Percentiles rank a stretch among this genome's conserved stretches.
Evolutionary conservation across 345 rosid genomes (phyloP).

Genomic region (Mercurialis annua): DNA sequence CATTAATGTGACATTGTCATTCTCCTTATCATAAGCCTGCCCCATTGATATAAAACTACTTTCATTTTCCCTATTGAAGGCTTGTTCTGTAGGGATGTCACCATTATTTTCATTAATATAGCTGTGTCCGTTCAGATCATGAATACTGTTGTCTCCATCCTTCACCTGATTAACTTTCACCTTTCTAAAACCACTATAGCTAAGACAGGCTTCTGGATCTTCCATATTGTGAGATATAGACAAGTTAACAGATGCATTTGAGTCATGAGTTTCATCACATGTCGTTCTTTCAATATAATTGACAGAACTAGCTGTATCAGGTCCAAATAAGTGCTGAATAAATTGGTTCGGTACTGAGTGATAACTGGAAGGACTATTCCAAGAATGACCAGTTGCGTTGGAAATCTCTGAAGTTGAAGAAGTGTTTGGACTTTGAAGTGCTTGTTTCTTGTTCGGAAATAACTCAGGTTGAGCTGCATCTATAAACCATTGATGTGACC

Average conservation of each 20-base stretch:
- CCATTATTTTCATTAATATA: constrained; percentile 32
- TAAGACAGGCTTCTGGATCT: constrained; percentile 50
- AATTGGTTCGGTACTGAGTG: constrained; percentile 61
- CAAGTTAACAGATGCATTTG: constrained; percentile 50
- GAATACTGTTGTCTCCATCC: constrained; percentile 41
- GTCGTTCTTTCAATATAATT: constrained; percentile 47
- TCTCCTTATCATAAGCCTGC: constrained; percentile 34
- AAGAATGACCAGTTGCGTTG: constrained; percentile 41
- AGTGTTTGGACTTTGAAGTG: constrained; percentile 41
- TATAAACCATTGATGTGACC: constrained; percentile 70
- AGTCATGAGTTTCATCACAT: constrained; percentile 38
- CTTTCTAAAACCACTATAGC: constrained; percentile 55
- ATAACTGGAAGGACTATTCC: constrained; percentile 60
- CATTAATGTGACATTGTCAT: constrained; percentile 41
- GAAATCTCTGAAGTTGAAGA: constrained; percentile 34
- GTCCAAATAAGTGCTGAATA: constrained; percentile 56
- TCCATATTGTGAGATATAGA: constrained; percentile 58
- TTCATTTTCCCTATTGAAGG: constrained; percentile 42
- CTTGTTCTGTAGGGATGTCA: constrained; percentile 37
- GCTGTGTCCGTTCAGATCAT: constrained; percentile 38
- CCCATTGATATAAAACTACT: constrained; percentile 40
- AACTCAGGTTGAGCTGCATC: constrained; percentile 59
- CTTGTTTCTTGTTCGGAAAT: constrained; percentile 78
- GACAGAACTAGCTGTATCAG: constrained; percentile 56
- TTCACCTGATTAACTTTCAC: constrained; percentile 62